A percentile compares a stretch with the other conserved stretches of the same genome.
Conservation (phyloP, 495 filamentous ascomycete genomes). For the Tricharina praecox region DNA sequence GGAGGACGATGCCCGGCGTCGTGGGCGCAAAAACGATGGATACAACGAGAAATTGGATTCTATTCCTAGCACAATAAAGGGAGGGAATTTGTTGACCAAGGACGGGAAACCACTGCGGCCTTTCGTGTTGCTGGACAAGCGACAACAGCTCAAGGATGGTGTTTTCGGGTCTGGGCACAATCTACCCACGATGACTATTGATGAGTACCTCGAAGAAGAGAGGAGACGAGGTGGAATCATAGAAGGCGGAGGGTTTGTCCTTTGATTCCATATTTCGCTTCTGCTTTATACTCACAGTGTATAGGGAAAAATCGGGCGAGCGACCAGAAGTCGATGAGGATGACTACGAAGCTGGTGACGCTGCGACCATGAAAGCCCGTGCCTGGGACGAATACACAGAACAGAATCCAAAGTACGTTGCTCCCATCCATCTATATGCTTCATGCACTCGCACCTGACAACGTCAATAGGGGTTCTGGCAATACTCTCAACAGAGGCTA, state of each 20-base stretch:
- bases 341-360: slow-evolving; percentile 64
- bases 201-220: slow-evolving; percentile 94
- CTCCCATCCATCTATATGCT: background rate
- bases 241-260: slow-evolving; percentile 50
- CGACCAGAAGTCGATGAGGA: slow-evolving; percentile 70
- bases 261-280: background rate
- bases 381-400: slow-evolving; percentile 93
- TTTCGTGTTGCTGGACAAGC: slow-evolving; percentile 67
- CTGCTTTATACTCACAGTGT: slow-evolving; percentile 1
- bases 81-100: slow-evolving; percentile 61
- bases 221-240: slow-evolving; percentile 71
- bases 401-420: slow-evolving; percentile 51
- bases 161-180: slow-evolving; percentile 87
- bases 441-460: background rate
- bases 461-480: slow-evolving; percentile 42
- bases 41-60: slow-evolving; percentile 65
- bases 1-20: slow-evolving; percentile 10
- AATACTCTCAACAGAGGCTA: slow-evolving; percentile 76
- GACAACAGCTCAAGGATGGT: slow-evolving; percentile 59
- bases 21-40: slow-evolving; percentile 31
- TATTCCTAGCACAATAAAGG: slow-evolving; percentile 33
- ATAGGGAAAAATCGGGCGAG: slow-evolving; percentile 49
- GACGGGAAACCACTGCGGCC: slow-evolving; percentile 78
- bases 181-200: slow-evolving; percentile 91
- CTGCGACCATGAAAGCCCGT: slow-evolving; percentile 80